phyloP scores from a whole-genome alignment of 148 eudicot genomes.

The Vaccinium darrowii region DNA sequence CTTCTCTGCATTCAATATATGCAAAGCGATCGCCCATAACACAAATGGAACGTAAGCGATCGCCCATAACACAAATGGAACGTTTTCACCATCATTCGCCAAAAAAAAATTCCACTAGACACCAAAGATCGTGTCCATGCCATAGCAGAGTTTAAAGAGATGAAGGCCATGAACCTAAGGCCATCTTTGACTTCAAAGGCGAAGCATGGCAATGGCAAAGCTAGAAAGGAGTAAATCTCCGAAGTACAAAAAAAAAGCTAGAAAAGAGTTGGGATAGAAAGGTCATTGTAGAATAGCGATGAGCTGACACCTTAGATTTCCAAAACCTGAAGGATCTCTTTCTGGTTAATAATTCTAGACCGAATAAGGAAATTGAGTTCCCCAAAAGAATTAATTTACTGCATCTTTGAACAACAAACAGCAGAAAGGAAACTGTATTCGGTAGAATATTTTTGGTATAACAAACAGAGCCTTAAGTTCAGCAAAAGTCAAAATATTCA shows the following conservation, averaged over 20 bases:
- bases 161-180: background rate
- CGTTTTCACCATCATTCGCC: background rate
- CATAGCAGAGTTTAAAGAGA: background rate
- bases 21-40: background rate
- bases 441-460: too few species aligned
- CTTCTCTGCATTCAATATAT: background rate
- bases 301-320: background rate
- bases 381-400: too few species aligned
- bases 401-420: too few species aligned
- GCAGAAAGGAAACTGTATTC: too few species aligned
- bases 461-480: too few species aligned
- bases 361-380: too few species aligned
- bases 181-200: background rate
- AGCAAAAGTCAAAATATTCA: too few species aligned
- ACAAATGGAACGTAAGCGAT: background rate
- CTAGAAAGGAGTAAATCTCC: background rate
- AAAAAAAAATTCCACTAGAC: background rate
- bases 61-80: background rate
- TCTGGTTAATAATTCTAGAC: too few species aligned
- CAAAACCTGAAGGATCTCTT: background rate
- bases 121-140: background rate
- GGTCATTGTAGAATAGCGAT: background rate
- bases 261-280: background rate
- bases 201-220: background rate
- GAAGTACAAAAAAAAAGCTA: background rate